Conservation (phyloP, 1,284 basidiomycete species). For the Rhodotorula sp. region DNA sequence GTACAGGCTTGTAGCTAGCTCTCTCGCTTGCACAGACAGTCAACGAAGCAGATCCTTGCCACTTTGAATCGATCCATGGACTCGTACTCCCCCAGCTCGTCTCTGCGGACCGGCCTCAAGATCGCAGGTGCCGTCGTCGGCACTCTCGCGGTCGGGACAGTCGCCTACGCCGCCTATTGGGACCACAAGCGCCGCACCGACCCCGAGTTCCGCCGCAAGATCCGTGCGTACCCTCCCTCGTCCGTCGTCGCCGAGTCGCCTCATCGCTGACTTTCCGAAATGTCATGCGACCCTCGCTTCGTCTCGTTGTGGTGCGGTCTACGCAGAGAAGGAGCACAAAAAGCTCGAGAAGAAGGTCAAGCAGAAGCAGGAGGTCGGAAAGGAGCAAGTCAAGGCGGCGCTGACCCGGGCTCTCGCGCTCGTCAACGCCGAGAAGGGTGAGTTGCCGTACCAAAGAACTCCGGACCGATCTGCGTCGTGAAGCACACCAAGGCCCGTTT, state of each 20-base stretch:
- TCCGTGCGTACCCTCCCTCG: conserved; percentile 62
- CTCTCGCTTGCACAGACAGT: no score
- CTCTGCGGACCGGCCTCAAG: conserved; percentile 34
- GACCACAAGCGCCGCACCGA: conserved; percentile 93
- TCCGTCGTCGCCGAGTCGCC: background rate
- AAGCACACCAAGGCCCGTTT: no score
- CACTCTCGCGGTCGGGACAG: conserved; percentile 56
- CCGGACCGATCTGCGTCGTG: no score
- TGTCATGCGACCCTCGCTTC: background rate
- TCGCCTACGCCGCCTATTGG: conserved; percentile 85
- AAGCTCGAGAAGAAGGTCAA: conserved; percentile 63
- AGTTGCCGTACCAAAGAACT: conserved; percentile 7
- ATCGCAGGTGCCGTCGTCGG: conserved; percentile 62
- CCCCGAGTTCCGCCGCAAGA: conserved; percentile 77
- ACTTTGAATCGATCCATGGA: background rate
- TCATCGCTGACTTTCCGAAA: conserved; percentile 4
- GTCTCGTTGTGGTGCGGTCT: no score
- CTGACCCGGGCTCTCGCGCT: conserved; percentile 62
- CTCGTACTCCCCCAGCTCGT: conserved; percentile 39
- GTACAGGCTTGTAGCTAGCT: no score
- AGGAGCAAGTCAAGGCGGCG: conserved; percentile 56
- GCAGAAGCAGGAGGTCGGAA: conserved; percentile 53
- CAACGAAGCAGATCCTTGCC: background rate
- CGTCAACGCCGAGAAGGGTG: conserved; percentile 44
- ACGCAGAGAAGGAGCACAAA: conserved; percentile 85